Evolutionary conservation across 768 basidiomycete species (phyloP), one percentile per base, ranked within the genome.

Genomic region (Amanita jacksonii): DNA sequence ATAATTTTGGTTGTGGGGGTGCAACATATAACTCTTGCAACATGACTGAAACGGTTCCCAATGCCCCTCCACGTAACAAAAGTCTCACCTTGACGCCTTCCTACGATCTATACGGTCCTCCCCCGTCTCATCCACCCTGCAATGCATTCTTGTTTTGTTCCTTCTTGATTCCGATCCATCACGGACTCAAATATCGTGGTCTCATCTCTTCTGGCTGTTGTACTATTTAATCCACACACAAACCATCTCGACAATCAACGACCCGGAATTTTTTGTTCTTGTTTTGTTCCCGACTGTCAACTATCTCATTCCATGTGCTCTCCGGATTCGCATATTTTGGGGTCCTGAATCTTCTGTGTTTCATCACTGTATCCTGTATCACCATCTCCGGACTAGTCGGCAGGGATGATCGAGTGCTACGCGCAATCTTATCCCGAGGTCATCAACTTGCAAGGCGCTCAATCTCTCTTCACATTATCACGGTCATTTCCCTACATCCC

Each of bases 211-310:
- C 9, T 45, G 34, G 20, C 24, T 38, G 44, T 45, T 45, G 20
- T 37, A 41, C 20, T 49, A 33, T 30, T 38, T 45, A 45, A 38
- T 27, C 37, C n/a, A n/a, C n/a, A n/a, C n/a, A n/a, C n/a, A n/a
- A 20, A 28, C 7, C 15, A 45, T 23, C 16, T 27, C 27, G 19
- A 31, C 15, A 30, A 31, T 41, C 40, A 16, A 30, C 40, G 30
- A 13, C 22, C 22, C 16, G 30, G 9, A n/a, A 8, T 8, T 19
- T 19, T 15, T 12, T 33, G 18, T 35, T 15, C 16, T 23, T 25
- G 25, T 24, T 25, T 33, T 13, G 16, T 31, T 32, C 20, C 15
- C n/a, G n/a, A n/a, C n/a, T n/a, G n/a, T n/a, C n/a, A n/a, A n/a
- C n/a, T n/a, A n/a, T 18, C 16, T 37, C 4, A 16, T 31, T 38